These are phyloP conservation scores for Yamadazyma sp. DNA, from an alignment of 1,139 yeast genomes.

Conservation along the genomic window DNA sequence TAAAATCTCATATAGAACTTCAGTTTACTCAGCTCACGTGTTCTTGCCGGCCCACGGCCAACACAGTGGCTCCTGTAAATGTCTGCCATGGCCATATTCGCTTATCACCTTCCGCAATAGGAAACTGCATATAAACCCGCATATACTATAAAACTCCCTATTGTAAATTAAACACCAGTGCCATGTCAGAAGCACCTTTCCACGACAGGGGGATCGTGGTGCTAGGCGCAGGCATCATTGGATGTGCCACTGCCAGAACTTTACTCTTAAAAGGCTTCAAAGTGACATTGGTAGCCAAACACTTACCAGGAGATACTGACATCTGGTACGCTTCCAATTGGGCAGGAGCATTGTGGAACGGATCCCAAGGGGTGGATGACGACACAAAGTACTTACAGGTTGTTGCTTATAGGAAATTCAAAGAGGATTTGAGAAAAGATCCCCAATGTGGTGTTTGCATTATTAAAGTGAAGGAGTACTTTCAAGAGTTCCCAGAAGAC, in stretches of 20 bases:
- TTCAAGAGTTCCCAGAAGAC: background rate
- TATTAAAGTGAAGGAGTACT: background rate
- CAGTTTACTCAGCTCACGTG: no score
- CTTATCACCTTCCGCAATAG: background rate
- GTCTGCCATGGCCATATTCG: no score
- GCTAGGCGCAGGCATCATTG: slow-evolving; percentile 1
- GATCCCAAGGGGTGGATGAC: background rate
- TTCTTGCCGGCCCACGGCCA: no score
- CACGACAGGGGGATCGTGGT: background rate
- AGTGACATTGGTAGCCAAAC: background rate
- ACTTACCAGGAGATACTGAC: slow-evolving; percentile 1
- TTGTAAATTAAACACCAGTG: no score
- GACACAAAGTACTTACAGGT: background rate
- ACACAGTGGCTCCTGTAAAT: no score
- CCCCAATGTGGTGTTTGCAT: background rate
- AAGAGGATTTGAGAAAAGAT: background rate
- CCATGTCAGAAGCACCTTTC: background rate
- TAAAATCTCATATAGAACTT: no score
- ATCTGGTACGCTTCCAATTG: slow-evolving; percentile 1
- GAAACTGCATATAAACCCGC: background rate
- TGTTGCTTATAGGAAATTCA: background rate
- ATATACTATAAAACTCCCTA: no score
- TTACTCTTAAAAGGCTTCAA: background rate
- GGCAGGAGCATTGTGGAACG: slow-evolving; percentile 1
- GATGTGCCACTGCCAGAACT: background rate